Conservation (phyloP, 106 monocot genomes). For the Platanthera guangdongensis region DNA sequence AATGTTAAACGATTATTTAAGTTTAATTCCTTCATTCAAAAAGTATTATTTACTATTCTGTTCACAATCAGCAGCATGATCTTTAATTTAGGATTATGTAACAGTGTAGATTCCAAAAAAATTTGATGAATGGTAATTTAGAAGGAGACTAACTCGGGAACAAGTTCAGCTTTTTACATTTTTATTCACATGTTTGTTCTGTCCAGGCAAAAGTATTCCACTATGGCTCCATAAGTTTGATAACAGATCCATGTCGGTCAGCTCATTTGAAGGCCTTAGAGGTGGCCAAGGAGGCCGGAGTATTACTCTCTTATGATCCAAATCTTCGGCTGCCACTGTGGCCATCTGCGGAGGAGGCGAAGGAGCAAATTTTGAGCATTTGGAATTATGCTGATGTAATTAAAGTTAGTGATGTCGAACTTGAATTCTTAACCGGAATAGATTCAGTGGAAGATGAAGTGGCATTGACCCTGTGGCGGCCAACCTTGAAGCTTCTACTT, state of each 20-base stretch:
- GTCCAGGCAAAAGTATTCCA: constrained; percentile 44
- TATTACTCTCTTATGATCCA: constrained; percentile 45
- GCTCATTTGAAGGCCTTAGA: constrained; percentile 36
- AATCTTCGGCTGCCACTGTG: constrained; percentile 46
- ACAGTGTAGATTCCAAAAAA: too few relatives aligned
- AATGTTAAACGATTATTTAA: too few relatives aligned
- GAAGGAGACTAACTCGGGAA: too few relatives aligned
- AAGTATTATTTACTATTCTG: too few relatives aligned
- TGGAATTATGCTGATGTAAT: constrained; percentile 54
- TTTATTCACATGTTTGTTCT: neutral
- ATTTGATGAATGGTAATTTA: too few relatives aligned
- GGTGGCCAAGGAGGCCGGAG: constrained; percentile 39
- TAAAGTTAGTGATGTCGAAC: constrained; percentile 28
- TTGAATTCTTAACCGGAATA: constrained; percentile 18
- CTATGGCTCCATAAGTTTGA: constrained; percentile 58
- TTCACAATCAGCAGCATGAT: too few relatives aligned
- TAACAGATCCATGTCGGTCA: constrained; percentile 47
- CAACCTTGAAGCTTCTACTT: constrained; percentile 16
- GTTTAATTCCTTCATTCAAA: too few relatives aligned
- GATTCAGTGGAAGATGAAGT: constrained; percentile 10
- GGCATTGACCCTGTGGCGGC: constrained; percentile 14
- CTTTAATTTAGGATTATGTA: too few relatives aligned
- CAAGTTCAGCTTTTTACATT: neutral
- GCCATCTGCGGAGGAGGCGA: constrained; percentile 41
- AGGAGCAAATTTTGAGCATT: constrained; percentile 46